Percentiles rank a stretch among this genome's conserved stretches.
Evolutionary conservation across 192 early-diverging fungal species (phyloP).

Genomic region (Backusella westeae): DNA sequence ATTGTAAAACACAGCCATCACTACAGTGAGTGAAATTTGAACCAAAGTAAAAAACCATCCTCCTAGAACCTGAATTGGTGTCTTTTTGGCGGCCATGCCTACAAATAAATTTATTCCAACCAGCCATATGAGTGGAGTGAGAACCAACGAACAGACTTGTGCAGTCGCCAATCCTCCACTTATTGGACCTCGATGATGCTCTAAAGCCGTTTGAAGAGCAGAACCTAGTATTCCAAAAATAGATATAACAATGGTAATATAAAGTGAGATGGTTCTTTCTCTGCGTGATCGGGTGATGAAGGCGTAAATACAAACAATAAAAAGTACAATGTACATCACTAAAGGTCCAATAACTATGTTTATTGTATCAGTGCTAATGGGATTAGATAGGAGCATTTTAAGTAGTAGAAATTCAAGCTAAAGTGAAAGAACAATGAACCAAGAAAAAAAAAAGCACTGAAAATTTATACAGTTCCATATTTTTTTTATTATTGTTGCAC

Average conservation of each 20-base stretch:
- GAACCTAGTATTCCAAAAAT: not conserved
- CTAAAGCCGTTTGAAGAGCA: not conserved
- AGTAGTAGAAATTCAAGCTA: not conserved
- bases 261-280: not conserved
- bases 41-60: not conserved
- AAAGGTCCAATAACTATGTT: not conserved
- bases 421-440: not conserved
- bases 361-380: not conserved
- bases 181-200: not conserved
- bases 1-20: not conserved
- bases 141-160: not conserved
- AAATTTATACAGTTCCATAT: not conserved
- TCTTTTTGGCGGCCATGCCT: not conserved
- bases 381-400: not conserved
- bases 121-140: not conserved
- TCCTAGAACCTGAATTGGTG: not conserved
- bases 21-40: not conserved
- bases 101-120: not conserved
- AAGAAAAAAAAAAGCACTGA: not conserved
- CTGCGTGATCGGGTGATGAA: not conserved
- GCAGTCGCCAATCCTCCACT: not conserved
- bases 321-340: not conserved
- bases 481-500: not conserved
- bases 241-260: not conserved
- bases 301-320: not conserved